A percentile compares a stretch with the other conserved stretches of the same genome.
phyloP scores from a whole-genome alignment of 2,329 filamentous ascomycete species.

The Ceratocystis harringtonii region DNA sequence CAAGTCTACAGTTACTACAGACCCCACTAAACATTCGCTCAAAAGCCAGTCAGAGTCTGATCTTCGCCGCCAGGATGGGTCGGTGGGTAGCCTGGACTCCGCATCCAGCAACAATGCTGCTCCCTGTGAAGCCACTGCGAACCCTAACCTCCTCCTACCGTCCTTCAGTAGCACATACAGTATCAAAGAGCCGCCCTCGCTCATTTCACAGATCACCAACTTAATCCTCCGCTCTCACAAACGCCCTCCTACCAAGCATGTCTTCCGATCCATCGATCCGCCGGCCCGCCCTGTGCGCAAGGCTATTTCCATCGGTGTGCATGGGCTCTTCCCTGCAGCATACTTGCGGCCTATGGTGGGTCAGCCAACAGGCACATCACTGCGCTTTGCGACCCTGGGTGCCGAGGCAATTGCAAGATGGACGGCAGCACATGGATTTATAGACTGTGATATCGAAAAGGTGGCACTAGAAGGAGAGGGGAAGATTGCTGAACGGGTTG shows the following conservation, averaged over 20 bases:
- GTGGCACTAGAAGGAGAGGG: constrained; percentile 91
- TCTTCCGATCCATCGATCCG: constrained; percentile 53
- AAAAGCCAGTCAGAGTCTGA: constrained; percentile 5
- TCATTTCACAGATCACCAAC: constrained; percentile 50
- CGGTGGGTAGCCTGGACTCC: constrained; percentile 6
- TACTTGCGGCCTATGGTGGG: constrained; percentile 82
- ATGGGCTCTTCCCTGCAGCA: constrained; percentile 81
- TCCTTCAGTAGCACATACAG: constrained; percentile 54
- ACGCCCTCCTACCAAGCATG: constrained; percentile 48
- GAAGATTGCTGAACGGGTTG: constrained; percentile 74
- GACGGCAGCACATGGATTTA: constrained; percentile 57
- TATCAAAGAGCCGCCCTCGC: constrained; percentile 51
- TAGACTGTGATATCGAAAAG: constrained; percentile 74
- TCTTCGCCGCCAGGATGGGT: not conserved
- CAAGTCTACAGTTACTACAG: constrained; percentile 20
- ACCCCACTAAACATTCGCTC: constrained; percentile 18
- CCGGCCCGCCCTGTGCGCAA: constrained; percentile 53
- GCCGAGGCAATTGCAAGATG: constrained; percentile 73
- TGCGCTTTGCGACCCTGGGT: constrained; percentile 79
- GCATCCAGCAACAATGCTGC: not conserved
- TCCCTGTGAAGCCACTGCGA: constrained; percentile 19
- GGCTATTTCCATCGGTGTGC: constrained; percentile 83
- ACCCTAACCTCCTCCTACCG: constrained; percentile 51
- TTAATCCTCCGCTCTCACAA: constrained; percentile 36
- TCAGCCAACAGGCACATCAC: constrained; percentile 86